Evolutionary conservation across 2,329 filamentous ascomycete species (phyloP), one percentile per base, ranked within the genome.

Genomic region (Talaromyces marneffei): DNA sequence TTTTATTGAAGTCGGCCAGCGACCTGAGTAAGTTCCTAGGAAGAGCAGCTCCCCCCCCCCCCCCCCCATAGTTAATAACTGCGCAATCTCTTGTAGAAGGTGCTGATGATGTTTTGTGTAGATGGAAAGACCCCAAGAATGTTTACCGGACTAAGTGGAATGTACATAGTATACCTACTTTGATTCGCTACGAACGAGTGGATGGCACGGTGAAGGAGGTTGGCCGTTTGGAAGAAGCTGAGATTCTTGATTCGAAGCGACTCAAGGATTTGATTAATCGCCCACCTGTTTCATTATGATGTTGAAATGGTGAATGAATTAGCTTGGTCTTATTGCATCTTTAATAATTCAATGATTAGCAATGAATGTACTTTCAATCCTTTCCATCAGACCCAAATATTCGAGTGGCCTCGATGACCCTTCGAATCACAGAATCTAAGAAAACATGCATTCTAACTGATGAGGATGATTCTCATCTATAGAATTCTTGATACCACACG

Each of bases 51-150:
- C n/a, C n/a, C n/a, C n/a, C n/a, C n/a, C n/a, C n/a, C n/a, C n/a
- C n/a, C n/a, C n/a, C n/a, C n/a, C n/a, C n/a, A n/a, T n/a, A n/a
- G n/a, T n/a, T n/a, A n/a, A n/a, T n/a, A 3, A 18, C n/a, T 14
- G 33, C 46, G 12, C 6, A 2, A 23, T 52, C n/a, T 52, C n/a
- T 29, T 7, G n/a, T 35, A 52, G n/a, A 23, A 20, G 6, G 4
- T 52, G n/a, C 27, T 52, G 16, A 52, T 2, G 2, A 52, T 14
- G 29, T 60, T n/a, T 52, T 44, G 16, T 54, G 5, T 59, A 77
- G 76, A 52, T 78, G 75, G 76, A 74, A 59, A 27, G 64, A 72
- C 20, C 66, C 64, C 2, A 63, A 65, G 4, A 77, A 77, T 58
- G 59, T 69, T 14, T 76, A 68, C 59, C 70, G 74, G 4, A 73